Evolutionary conservation across 371 early-diverging fungal genomes (phyloP), one percentile per base, ranked within the genome.

Genomic region (Syncephalastrum contaminatum): DNA sequence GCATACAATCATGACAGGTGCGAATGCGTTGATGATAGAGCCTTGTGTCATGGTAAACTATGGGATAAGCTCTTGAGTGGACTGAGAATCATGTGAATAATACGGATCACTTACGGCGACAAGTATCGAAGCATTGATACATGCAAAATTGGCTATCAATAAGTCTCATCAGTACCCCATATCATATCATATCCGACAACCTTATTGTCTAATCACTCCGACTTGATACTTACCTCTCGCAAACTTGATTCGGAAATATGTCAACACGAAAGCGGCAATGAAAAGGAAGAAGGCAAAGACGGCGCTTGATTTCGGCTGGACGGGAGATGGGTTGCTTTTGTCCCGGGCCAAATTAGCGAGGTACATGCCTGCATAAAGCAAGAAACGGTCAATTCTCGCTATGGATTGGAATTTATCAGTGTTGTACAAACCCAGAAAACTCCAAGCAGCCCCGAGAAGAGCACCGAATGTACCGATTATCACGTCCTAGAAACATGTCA

Each of bases 241-340:
- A n/a, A 65, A 44, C 22, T 58, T 60, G 43, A 68, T 59, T 16
- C 72, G 65, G 22, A 72, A 39, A 18, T 65, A 51, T 46, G 67
- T 72, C 3, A 65, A 10, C 7, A 56, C 54, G 43, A 72, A 72
- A 21, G 66, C 63, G 4, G 66, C 72, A 36, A 61, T 21, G 48
- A 72, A 72, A 27, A 72, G 47, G 52, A 72, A 72, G 4, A 68
- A 55, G 18, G 68, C 72, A 15, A 72, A 47, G 21, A 72, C 53
- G 10, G 58, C 72, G 48, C 61, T 60, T 15, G 56, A 47, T 3
- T 56, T 54, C 46, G 63, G 53, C 30, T 72, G 72, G 3, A 72
- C 45, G 0, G 72, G 72, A 19, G 50, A 63, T 12, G 66, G 61
- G 21, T 63, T 30, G 0, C 60, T 48, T 8, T 25, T 39, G 45